phyloP scores from a whole-genome alignment of 345 rosid species.

The Eucalyptus erythrocorys region DNA sequence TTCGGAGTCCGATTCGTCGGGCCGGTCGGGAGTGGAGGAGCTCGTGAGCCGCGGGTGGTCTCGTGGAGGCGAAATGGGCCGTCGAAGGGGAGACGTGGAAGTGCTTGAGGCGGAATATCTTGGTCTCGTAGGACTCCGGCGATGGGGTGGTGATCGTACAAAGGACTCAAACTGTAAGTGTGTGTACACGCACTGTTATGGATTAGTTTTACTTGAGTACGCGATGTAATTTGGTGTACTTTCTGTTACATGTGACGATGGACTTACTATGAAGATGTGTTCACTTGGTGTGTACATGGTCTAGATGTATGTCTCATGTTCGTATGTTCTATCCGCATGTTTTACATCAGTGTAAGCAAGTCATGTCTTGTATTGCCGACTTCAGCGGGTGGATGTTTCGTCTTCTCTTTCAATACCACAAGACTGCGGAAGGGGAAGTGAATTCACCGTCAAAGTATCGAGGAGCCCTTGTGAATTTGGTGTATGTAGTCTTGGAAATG shows the following conservation, averaged over 20 bases:
- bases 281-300: background rate
- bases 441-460: fast-evolving
- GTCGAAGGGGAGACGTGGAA: too few species aligned
- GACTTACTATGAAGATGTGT: background rate
- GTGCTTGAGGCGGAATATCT: too few species aligned
- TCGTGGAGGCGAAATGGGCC: too few species aligned
- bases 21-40: too few species aligned
- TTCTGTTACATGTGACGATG: too few species aligned
- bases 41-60: too few species aligned
- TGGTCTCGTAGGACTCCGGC: too few species aligned
- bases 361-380: background rate
- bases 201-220: fast-evolving
- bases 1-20: fast-evolving
- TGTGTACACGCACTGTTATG: fast-evolving
- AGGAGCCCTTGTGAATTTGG: background rate
- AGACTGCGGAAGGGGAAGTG: background rate
- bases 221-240: fast-evolving
- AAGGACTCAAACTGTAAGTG: too few species aligned
- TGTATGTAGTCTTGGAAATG: background rate
- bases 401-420: background rate
- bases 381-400: background rate
- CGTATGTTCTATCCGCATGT: background rate
- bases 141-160: too few species aligned
- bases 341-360: background rate
- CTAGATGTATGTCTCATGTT: background rate